A percentile compares a stretch with the other conserved stretches of the same genome.
Evolutionary conservation across 208 protist species (phyloP).

Genomic region (Borovskyia barvae): DNA sequence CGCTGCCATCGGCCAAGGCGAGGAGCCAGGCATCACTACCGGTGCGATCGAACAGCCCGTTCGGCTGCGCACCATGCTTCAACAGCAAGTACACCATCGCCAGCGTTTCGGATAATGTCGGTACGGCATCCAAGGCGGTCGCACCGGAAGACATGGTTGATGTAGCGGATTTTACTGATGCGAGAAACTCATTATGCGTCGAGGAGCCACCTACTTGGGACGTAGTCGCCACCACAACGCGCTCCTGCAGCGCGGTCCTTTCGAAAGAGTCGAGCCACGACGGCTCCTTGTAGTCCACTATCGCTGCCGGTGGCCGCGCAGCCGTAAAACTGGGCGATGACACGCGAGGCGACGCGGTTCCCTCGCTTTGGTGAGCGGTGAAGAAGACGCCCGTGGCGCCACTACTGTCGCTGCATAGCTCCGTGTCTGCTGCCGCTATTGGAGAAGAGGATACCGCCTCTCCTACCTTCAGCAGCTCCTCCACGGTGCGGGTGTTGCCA

Average conservation of each 20-base stretch:
- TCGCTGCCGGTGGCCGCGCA: not conserved
- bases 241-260: slow-evolving; percentile 65
- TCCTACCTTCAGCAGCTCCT: slow-evolving; percentile 13
- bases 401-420: not conserved
- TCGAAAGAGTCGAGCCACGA: slow-evolving; percentile 42
- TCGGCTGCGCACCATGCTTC: slow-evolving; percentile 43
- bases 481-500: slow-evolving; percentile 14
- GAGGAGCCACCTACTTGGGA: not conserved
- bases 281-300: slow-evolving; percentile 68
- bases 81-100: slow-evolving; percentile 44
- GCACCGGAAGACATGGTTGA: too few species aligned
- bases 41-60: slow-evolving; percentile 52
- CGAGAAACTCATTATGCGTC: too few species aligned
- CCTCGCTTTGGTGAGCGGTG: not conserved
- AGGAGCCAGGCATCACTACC: slow-evolving; percentile 80
- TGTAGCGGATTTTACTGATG: too few species aligned
- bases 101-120: slow-evolving; percentile 6
- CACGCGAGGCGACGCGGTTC: not conserved
- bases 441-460: not conserved
- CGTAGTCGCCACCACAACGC: slow-evolving; percentile 19
- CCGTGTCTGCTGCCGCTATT: not conserved
- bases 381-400: not conserved
- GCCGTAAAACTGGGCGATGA: not conserved
- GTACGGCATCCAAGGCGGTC: too few species aligned
- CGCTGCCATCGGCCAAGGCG: slow-evolving; percentile 28